Base-by-base conservation (phyloP, 495 filamentous ascomycete genomes). In the Xylaria grammica region DNA sequence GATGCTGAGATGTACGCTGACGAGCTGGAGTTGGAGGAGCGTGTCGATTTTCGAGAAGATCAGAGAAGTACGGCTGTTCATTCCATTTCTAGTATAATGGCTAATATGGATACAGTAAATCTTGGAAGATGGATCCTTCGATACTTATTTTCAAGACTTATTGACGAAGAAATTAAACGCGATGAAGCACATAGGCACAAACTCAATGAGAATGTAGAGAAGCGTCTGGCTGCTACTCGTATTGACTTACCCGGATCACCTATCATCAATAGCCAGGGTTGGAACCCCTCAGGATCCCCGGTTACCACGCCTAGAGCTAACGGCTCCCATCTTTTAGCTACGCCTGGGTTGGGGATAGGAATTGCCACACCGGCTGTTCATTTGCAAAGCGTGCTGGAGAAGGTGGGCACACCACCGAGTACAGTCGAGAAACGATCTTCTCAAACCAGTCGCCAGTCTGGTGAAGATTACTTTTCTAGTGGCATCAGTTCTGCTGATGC, bases 1-100 rank as follows among this genome's bases (percentile, higher is more conserved):
- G 96, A 98, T 76, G 96, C 94, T 40, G 95, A 99, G 73, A 90
- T 96, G 78, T 99, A 99, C 73, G 94, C 93, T 0, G 95, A 98
- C 72, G 92, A 97, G 72, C 77, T 92, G 10, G 77, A 86, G 17
- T 59, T 94, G 51, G 83, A 89, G 20, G 90, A 96, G 65, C 80
- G 85, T 15, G 78, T 90, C 22, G 90, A 94, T 17, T 96, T 96
- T 69, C 84, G 90, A 49, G 94, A 97, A 65, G 95, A 99, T 70
- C 96, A 99, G 80, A 87, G 95, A 80, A 94, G 93, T 96, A 87
- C 73, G 90, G 74, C 4, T 34, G 46, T 13, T 54, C n/a, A 27
- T 29, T 26, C 5, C 52, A 40, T 19, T 40, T 45, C 9, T 6
- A 45, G 11, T 24, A 4, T 22, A 11, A 27, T 27, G 13, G 36